Conservation (phyloP, 768 basidiomycete species). For the Pleurotus salmoneostramineus region DNA sequence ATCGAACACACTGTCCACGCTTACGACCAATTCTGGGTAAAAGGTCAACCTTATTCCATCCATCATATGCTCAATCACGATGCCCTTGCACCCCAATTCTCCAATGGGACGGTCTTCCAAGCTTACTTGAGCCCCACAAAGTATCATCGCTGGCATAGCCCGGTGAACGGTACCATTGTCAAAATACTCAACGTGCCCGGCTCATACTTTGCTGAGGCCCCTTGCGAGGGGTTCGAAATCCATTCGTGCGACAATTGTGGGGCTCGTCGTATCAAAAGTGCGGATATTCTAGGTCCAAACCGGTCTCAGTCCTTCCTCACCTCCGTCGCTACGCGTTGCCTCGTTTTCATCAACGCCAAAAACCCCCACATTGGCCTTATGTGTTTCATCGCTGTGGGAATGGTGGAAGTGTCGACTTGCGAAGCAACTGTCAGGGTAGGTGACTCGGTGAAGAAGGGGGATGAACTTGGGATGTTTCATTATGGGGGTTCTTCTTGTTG, state of each 20-base stretch:
- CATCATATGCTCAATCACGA: constrained; percentile 47
- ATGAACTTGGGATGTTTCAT: constrained; percentile 60
- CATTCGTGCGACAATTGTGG: neutral
- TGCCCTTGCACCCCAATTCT: constrained; percentile 31
- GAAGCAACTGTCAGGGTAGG: constrained; percentile 42
- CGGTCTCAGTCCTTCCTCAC: constrained; percentile 37
- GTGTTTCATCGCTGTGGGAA: constrained; percentile 55
- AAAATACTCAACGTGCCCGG: constrained; percentile 42
- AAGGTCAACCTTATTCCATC: constrained; percentile 58
- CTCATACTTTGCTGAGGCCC: constrained; percentile 41
- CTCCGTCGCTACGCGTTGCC: constrained; percentile 39
- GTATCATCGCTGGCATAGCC: constrained; percentile 65
- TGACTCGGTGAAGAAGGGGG: constrained; percentile 43
- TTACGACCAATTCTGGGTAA: constrained; percentile 54
- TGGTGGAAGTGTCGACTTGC: constrained; percentile 60
- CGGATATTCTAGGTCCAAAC: neutral
- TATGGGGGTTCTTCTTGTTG: constrained; percentile 55
- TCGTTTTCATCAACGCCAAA: constrained; percentile 55
- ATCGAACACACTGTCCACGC: constrained; percentile 33
- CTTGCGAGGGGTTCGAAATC: constrained; percentile 5
- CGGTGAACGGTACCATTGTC: constrained; percentile 41
- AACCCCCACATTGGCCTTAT: constrained; percentile 49
- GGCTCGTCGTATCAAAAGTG: neutral
- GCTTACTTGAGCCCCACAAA: constrained; percentile 49
- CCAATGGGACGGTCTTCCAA: constrained; percentile 51